These are phyloP conservation scores for Pestalotiopsis sp. DNA, from an alignment of 2,329 filamentous ascomycete genomes.

Conservation along the genomic window DNA sequence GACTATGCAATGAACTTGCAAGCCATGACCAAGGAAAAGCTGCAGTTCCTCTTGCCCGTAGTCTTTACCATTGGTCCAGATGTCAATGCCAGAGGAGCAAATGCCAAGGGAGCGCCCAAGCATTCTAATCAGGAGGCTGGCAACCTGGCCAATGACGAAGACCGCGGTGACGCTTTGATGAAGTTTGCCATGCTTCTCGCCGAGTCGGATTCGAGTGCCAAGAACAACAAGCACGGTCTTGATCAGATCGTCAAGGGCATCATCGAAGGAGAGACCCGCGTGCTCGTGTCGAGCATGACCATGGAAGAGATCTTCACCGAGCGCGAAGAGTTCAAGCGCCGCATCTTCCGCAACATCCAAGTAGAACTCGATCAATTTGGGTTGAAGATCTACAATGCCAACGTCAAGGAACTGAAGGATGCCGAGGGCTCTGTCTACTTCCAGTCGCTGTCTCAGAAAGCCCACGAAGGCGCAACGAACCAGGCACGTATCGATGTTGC, in stretches of 20 bases:
- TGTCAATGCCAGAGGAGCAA: conserved; percentile 60
- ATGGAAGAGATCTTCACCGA: conserved; percentile 89
- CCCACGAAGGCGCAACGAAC: conserved; percentile 82
- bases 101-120: conserved; percentile 29
- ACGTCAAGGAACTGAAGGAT: conserved; percentile 85
- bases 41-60: conserved; percentile 79
- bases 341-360: conserved; percentile 76
- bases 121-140: conserved; percentile 15
- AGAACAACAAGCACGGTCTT: conserved; percentile 58
- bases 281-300: conserved; percentile 85
- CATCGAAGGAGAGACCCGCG: conserved; percentile 84
- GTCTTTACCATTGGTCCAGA: conserved; percentile 86
- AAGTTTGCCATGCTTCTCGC: conserved; percentile 84
- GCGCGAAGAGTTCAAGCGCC: conserved; percentile 74
- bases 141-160: conserved; percentile 40
- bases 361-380: conserved; percentile 81
- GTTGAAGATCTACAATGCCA: conserved; percentile 72
- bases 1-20: conserved; percentile 83
- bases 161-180: conserved; percentile 65
- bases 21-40: conserved; percentile 88
- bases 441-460: conserved; percentile 77
- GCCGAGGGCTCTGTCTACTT: conserved; percentile 83
- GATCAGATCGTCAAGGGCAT: conserved; percentile 88
- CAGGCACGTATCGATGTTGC: conserved; percentile 65
- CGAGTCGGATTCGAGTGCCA: conserved; percentile 51